Base-by-base conservation (phyloP, 495 filamentous ascomycete genomes). In the Thermothielavioides terrestris region DNA sequence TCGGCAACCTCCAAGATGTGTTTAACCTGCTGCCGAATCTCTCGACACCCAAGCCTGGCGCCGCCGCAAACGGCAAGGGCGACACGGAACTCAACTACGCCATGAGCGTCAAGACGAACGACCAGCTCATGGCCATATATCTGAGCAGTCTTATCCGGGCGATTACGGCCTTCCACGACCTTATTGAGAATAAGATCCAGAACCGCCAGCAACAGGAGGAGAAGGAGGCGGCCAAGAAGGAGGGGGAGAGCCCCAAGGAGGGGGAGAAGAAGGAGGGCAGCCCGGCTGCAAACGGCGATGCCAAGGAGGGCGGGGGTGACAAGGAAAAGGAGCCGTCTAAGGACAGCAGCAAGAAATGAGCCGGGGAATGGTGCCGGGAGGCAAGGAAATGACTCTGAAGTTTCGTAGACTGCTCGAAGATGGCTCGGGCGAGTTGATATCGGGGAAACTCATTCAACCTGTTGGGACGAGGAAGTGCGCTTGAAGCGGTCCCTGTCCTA, bases 181-280 rank as follows among this genome's bases (percentile, higher is more conserved):
- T 98, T 54, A 98, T 98, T 59, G 92, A 98, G 76, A 98, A 98
- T 72, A 98, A 98, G 83, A 95, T 97, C 53, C 92, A 97, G 74
- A 98, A 98, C 72, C 74, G 90, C 59, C 91, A 95, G 71, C 87
- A 91, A 64, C 88, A 94, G 68, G 92, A 95, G 63, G 92, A 98
- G 65, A 89, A 86, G 68, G 89, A 96, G 56, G 79, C 78, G 53
- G 79, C 75, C 50, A 83, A 84, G 46, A 75, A 79, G 57, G 76
- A 81, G 51, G 76, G 74, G 53, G 66, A 73, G 50, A 69, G 63
- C 6, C 63, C 62, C 15, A 77, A 77, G 60, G 74, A 75, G 35
- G 72, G 69, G 34, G 76, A 78, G 46, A 82, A 83, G 57, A 85
- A 85, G 65, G 82, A 85, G 42, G 74, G 71, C 27, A 66, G 65